Evolutionary conservation across 1,284 basidiomycete species (phyloP).

Genomic region (Anthracocystis panici-leucophaei): DNA sequence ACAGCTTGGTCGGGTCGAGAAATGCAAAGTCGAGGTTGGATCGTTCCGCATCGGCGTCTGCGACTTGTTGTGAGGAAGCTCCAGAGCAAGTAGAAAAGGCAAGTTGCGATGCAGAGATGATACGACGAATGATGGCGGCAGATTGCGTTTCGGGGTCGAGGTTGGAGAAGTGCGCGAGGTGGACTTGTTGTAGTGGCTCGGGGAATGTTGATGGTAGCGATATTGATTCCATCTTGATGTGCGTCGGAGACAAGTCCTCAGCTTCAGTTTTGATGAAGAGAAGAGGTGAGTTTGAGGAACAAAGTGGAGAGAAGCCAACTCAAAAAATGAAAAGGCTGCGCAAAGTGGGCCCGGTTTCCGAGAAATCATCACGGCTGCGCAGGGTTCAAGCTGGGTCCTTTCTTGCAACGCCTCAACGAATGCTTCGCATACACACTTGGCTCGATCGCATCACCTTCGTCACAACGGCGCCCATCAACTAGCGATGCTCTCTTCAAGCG

Average conservation of each 20-base stretch:
- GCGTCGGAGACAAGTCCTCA: too few relatives aligned
- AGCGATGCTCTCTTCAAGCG: not conserved
- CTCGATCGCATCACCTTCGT: not conserved
- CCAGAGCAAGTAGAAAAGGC: slow-evolving; percentile 6
- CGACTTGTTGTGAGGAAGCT: slow-evolving; percentile 16
- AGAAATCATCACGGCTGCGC: not conserved
- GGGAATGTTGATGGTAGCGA: slow-evolving; percentile 32
- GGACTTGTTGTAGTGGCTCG: slow-evolving; percentile 27
- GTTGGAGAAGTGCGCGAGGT: slow-evolving; percentile 47
- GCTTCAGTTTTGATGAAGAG: not conserved
- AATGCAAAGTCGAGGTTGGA: slow-evolving; percentile 50
- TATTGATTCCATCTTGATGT: slow-evolving; percentile 32
- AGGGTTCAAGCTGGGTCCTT: slow-evolving; percentile 6
- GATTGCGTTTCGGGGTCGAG: slow-evolving; percentile 38
- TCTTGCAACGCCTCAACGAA: not conserved
- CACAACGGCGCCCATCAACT: not conserved
- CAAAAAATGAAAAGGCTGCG: not conserved
- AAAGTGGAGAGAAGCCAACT: not conserved
- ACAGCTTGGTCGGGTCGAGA: slow-evolving; percentile 48
- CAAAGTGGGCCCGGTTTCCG: slow-evolving; percentile 3
- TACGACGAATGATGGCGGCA: slow-evolving; percentile 37
- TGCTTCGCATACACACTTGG: not conserved
- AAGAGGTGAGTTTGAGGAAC: not conserved
- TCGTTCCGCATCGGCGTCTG: slow-evolving; percentile 28
- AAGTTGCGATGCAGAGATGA: slow-evolving; percentile 46